Evolutionary conservation across 2,329 filamentous ascomycete genomes (phyloP).

Genomic region (Claviceps maximensis): DNA sequence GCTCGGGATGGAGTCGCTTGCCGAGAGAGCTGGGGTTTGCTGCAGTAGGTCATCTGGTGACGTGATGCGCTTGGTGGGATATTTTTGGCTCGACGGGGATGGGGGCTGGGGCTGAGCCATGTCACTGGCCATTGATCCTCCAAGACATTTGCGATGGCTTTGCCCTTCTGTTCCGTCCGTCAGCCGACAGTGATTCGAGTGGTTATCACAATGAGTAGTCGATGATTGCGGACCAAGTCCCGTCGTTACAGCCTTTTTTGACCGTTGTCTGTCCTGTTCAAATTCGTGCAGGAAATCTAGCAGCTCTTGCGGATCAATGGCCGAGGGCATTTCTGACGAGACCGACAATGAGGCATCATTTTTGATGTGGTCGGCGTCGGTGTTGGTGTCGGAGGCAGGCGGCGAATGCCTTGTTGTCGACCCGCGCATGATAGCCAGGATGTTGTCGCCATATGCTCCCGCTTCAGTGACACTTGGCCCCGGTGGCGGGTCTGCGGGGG

Average conservation of each 20-base stretch:
- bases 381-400: neutral
- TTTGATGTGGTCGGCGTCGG: neutral
- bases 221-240: neutral
- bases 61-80: neutral
- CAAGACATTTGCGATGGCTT: neutral
- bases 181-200: neutral
- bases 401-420: neutral
- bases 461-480: neutral
- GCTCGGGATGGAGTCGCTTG: neutral
- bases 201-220: neutral
- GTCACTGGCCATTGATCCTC: neutral
- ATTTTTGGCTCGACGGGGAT: constrained; percentile 4
- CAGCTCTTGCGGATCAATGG: constrained; percentile 5
- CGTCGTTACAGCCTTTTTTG: neutral
- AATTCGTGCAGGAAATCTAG: constrained; percentile 3
- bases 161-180: neutral
- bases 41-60: neutral
- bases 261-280: neutral
- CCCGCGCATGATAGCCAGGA: neutral
- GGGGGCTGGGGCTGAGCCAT: neutral
- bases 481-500: neutral
- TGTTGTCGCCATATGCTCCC: neutral
- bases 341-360: neutral
- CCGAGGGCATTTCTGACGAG: neutral
- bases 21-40: neutral